Conservation (phyloP, 176 grass and related monocot genomes). For the Cenchrus fungigraminus region DNA sequence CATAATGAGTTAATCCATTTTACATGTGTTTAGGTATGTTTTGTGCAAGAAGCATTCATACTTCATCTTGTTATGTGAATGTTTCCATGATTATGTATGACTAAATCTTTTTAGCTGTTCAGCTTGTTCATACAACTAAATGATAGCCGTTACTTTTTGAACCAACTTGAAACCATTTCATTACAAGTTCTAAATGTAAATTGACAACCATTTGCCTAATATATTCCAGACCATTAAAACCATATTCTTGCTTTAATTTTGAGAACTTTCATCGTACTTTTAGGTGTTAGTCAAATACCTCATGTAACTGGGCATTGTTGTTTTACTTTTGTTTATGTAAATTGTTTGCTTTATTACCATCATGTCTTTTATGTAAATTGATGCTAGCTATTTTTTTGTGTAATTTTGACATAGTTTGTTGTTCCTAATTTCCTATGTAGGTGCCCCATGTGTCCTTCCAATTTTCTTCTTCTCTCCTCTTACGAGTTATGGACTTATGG, state of each 20-base stretch:
- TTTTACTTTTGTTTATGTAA: constrained; percentile 16
- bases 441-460: constrained; percentile 84
- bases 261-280: constrained; percentile 3
- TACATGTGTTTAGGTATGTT: constrained; percentile 20
- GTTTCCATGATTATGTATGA: constrained; percentile 6
- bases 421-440: constrained; percentile 40
- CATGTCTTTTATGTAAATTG: constrained; percentile 30
- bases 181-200: constrained; percentile 22
- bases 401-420: constrained; percentile 36
- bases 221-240: background rate
- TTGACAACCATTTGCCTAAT: constrained; percentile 3
- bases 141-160: background rate
- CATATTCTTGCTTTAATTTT: constrained; percentile 21
- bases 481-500: constrained; percentile 87
- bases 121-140: constrained; percentile 13
- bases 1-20: background rate
- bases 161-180: background rate
- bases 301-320: background rate
- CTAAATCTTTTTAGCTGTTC: constrained; percentile 11
- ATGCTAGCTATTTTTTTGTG: constrained; percentile 10
- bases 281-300: constrained; percentile 15
- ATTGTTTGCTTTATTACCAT: constrained; percentile 24
- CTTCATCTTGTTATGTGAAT: background rate
- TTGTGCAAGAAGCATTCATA: constrained; percentile 22
- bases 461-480: constrained; percentile 88